Percentiles rank a stretch among this genome's conserved stretches.
phyloP scores from a whole-genome alignment of 139 green algal species.

The Pleodorina starrii region DNA sequence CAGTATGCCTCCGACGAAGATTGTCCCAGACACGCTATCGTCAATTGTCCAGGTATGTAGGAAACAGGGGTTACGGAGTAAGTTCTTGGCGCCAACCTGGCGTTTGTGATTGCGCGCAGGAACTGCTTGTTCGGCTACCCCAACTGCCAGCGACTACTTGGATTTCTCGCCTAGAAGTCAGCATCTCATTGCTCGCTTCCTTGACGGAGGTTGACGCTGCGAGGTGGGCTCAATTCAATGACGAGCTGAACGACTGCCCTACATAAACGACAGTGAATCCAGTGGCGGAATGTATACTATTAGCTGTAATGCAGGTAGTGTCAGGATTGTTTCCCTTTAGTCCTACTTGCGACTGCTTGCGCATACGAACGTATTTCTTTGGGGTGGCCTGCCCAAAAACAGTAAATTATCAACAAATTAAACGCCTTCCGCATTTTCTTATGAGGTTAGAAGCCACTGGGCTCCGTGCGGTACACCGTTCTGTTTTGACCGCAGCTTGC shows the following conservation, averaged over 20 bases:
- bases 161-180: neutral
- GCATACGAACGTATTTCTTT: too few species aligned
- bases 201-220: constrained; percentile 7
- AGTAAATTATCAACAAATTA: too few species aligned
- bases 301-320: too few species aligned
- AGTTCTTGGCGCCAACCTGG: neutral
- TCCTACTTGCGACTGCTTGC: too few species aligned
- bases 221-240: neutral
- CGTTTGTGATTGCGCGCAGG: neutral
- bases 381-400: too few species aligned
- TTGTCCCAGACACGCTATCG: neutral
- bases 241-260: too few species aligned
- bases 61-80: neutral
- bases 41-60: neutral
- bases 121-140: neutral
- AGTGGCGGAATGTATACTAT: too few species aligned
- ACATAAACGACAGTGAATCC: too few species aligned
- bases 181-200: neutral
- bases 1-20: neutral
- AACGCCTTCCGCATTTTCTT: too few species aligned
- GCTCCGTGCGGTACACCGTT: neutral
- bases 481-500: too few species aligned
- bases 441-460: too few species aligned
- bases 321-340: too few species aligned
- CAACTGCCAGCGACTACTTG: constrained; percentile 14